phyloP scores from a whole-genome alignment of 148 eudicot genomes.

The Simmondsia chinensis region DNA sequence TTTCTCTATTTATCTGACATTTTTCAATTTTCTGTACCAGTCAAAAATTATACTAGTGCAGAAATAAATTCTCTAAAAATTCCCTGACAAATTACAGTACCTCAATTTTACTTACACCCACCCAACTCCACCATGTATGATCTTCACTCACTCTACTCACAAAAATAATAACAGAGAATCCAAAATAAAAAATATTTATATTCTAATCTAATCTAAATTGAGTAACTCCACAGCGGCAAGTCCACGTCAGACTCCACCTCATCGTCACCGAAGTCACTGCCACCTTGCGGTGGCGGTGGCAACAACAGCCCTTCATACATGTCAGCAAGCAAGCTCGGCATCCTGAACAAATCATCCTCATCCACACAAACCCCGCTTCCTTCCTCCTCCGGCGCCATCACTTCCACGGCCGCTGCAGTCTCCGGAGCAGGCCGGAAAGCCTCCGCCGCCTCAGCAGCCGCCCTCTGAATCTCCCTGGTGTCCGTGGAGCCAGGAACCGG shows the following conservation, averaged over 20 bases:
- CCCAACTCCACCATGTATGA: no score
- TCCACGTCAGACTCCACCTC: slow-evolving; percentile 7
- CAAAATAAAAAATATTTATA: no score
- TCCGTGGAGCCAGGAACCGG: slow-evolving; percentile 35
- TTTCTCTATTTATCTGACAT: no score
- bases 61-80: no score
- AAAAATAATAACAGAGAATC: no score
- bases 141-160: no score
- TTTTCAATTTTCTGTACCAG: no score
- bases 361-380: slow-evolving; percentile 16
- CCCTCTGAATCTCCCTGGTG: slow-evolving; percentile 53
- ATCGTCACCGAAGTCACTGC: background rate
- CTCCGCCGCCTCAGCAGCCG: slow-evolving; percentile 64
- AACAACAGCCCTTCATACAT: slow-evolving; percentile 64
- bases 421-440: slow-evolving; percentile 15
- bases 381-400: background rate
- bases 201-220: no score
- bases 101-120: no score
- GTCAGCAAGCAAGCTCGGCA: slow-evolving; percentile 41
- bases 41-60: no score
- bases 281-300: slow-evolving; percentile 5
- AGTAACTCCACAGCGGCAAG: slow-evolving; percentile 25
- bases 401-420: background rate
- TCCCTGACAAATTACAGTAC: no score
- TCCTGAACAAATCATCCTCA: slow-evolving; percentile 38